Percentiles rank a stretch among this genome's conserved stretches.
phyloP scores from a whole-genome alignment of 2,329 filamentous ascomycete genomes.

The Botrytis deweyae region DNA sequence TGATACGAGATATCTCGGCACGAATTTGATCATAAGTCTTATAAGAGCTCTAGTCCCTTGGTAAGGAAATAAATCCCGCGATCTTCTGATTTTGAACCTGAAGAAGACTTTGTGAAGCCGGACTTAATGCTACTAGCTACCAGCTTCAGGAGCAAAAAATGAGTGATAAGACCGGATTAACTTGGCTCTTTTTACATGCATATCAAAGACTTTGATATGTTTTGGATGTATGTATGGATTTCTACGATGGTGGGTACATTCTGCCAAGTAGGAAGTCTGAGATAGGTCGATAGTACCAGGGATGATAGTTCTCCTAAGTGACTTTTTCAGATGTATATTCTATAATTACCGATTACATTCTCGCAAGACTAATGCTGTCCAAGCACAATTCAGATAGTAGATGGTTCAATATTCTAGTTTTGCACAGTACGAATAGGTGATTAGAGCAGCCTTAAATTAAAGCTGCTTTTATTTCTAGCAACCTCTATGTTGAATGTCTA shows the following conservation, averaged over 20 bases:
- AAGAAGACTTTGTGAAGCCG: neutral
- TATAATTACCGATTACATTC: neutral
- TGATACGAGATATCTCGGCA: neutral
- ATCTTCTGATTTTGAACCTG: neutral
- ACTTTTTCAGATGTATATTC: neutral
- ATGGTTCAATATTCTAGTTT: neutral
- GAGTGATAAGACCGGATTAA: neutral
- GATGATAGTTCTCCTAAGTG: neutral
- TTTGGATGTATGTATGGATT: rapidly evolving
- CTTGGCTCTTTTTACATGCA: neutral
- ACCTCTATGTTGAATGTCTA: no score
- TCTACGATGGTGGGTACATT: rapidly evolving
- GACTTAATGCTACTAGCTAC: rapidly evolving
- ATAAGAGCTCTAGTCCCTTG: rapidly evolving
- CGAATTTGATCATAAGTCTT: rapidly evolving
- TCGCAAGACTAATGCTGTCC: neutral
- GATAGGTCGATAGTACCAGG: neutral
- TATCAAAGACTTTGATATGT: neutral
- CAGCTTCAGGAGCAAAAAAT: neutral
- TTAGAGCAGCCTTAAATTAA: no score
- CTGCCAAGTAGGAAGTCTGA: neutral
- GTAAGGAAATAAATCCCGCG: no score
- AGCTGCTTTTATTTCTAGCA: no score
- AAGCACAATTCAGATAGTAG: neutral
- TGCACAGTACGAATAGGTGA: neutral